phyloP scores from a whole-genome alignment of 345 rosid species.

The Acer yangbiense region DNA sequence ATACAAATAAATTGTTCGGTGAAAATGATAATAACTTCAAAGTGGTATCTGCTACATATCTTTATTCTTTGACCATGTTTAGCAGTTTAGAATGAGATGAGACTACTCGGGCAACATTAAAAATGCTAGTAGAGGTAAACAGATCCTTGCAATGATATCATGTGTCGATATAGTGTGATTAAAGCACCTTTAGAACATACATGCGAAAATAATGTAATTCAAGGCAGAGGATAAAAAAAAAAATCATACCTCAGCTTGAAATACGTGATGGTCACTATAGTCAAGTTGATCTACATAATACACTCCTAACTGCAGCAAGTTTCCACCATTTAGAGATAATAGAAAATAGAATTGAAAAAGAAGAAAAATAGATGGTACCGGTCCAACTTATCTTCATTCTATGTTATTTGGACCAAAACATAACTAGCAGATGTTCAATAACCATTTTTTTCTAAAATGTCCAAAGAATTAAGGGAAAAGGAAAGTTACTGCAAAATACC shows the following conservation, averaged over 20 bases:
- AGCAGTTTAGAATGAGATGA: neutral
- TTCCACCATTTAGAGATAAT: neutral
- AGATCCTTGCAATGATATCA: neutral
- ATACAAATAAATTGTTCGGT: neutral
- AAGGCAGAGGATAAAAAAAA: neutral
- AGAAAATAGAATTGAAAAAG: neutral
- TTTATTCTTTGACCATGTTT: neutral
- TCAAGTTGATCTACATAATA: slow-evolving; percentile 58
- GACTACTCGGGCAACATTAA: no score
- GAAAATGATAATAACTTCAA: neutral
- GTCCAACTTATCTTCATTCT: neutral
- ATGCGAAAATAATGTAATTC: neutral
- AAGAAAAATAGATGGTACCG: neutral
- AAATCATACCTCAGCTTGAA: slow-evolving; percentile 46
- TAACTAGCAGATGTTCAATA: neutral
- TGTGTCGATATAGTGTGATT: neutral
- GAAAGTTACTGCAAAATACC: slow-evolving; percentile 36
- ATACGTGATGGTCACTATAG: slow-evolving; percentile 71
- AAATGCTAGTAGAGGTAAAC: neutral
- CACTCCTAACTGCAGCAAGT: slow-evolving; percentile 64
- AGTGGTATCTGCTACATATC: neutral
- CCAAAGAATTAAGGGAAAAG: no score
- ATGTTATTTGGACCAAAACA: slow-evolving; percentile 6
- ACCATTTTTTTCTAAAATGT: neutral
- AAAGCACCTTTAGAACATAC: neutral